These are phyloP conservation scores for Leptographium galeiforme DNA, from an alignment of 2,329 filamentous ascomycete genomes.

Conservation along the genomic window DNA sequence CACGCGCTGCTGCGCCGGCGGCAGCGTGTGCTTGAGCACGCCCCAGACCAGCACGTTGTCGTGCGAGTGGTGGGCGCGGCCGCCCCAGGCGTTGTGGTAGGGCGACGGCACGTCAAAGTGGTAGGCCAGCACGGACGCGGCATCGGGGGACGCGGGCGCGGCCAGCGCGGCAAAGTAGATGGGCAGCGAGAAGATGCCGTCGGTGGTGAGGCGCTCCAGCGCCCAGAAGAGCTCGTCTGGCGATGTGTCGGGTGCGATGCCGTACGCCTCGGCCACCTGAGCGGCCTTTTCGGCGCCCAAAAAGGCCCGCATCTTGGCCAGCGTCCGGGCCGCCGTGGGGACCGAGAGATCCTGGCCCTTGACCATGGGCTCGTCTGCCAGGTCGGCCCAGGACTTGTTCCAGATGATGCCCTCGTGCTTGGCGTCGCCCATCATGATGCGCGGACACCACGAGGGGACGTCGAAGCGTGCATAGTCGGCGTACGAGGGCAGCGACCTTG, in stretches of 20 bases:
- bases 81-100: conserved; percentile 12
- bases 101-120: conserved; percentile 14
- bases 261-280: not conserved
- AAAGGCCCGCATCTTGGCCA: conserved; percentile 3
- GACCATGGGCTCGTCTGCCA: not conserved
- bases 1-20: conserved; percentile 2
- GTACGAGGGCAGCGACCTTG: not conserved
- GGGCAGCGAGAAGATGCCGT: conserved; percentile 9
- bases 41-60: conserved; percentile 13
- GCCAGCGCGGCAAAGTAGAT: conserved; percentile 5
- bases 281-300: conserved; percentile 1
- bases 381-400: conserved; percentile 11
- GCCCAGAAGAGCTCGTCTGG: conserved; percentile 7
- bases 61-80: conserved; percentile 11
- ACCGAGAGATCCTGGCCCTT: conserved; percentile 1
- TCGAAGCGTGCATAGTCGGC: conserved; percentile 4
- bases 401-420: conserved; percentile 13
- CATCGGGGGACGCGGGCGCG: not conserved
- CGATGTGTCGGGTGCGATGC: not conserved
- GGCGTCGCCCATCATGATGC: conserved; percentile 12
- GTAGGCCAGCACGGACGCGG: conserved; percentile 7
- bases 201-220: conserved; percentile 9
- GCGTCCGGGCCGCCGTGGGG: conserved; percentile 1
- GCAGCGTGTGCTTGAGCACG: conserved; percentile 6
- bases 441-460: conserved; percentile 5